Percentiles rank a stretch among this genome's conserved stretches.
These are phyloP conservation scores for Alternaria panax DNA, from an alignment of 2,329 filamentous ascomycete species.

Conservation along the genomic window DNA sequence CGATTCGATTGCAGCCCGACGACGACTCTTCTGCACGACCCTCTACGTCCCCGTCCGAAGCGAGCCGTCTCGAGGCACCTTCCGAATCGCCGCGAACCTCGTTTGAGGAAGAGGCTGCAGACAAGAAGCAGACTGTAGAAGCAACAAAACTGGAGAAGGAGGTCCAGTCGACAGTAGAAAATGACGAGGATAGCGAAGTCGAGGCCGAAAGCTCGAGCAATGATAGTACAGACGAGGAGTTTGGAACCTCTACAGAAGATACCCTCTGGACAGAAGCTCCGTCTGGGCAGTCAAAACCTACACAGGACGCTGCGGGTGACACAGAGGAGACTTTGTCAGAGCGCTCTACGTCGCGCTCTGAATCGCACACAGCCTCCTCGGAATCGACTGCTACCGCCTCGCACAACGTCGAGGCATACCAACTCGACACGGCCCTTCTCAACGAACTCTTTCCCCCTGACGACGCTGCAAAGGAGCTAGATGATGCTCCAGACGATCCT, in stretches of 20 bases:
- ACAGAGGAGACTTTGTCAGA: neutral
- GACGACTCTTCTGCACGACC: constrained; percentile 44
- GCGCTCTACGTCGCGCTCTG: neutral
- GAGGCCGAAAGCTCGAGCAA: constrained; percentile 1
- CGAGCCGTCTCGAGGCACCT: constrained; percentile 39
- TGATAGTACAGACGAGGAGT: constrained; percentile 10
- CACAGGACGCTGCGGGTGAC: neutral
- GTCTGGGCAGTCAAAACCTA: neutral
- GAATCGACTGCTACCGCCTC: neutral
- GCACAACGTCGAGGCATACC: neutral
- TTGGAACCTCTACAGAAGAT: constrained; percentile 10
- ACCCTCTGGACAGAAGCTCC: constrained; percentile 6
- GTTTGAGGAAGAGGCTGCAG: constrained; percentile 38
- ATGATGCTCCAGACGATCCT: constrained; percentile 38
- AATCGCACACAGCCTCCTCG: neutral
- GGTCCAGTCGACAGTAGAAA: neutral
- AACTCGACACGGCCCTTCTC: constrained; percentile 33
- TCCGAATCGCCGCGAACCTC: constrained; percentile 49
- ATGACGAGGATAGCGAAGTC: neutral
- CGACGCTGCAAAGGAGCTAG: constrained; percentile 9
- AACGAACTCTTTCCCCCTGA: constrained; percentile 36
- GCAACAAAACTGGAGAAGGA: neutral
- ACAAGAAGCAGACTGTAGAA: neutral
- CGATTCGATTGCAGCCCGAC: constrained; percentile 25
- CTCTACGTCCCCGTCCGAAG: constrained; percentile 48